Evolutionary conservation across 2,329 filamentous ascomycete species (phyloP), one percentile per base, ranked within the genome.

Genomic region (Mollisia scopiformis): DNA sequence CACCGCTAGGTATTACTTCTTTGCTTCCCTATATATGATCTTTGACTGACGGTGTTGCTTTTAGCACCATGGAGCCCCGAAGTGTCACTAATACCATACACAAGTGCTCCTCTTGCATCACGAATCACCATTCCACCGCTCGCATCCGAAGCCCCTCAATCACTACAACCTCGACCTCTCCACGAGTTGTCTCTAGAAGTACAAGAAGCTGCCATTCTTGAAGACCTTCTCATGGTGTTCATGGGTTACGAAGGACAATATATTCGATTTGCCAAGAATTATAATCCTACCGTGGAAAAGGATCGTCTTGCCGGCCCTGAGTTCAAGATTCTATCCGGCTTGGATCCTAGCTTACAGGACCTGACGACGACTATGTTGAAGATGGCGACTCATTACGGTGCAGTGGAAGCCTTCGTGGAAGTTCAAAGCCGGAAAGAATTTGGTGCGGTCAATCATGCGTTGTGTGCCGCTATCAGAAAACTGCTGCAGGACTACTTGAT

Each of bases 181-280:
- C 80, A 83, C 58, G 86, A 91, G 59, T 78, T 98, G 61, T 87
- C 88, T 0, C 79, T 96, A 28, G 90, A 96, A 66, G 85, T 85
- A 2, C 95, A 99, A 75, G 95, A 99, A 77, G 86, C 88, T 25
- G 90, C 87, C 8, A 89, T 99, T 50, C 81, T 98, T 46, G 93
- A 97, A 68, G 95, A 99, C 70, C 78, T 99, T 16, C 77, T 98
- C 35, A 97, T 94, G 73, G 93, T 96, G 5, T 96, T 98, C 70
- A 97, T 99, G 93, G 95, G 95, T 25, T 97, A 93, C 66, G 95
- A 99, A 76, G 95, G 95, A n/a, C 93, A 97, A 75, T 98, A 98
- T 73, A 91, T 99, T 63, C 90, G 92, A 58, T 98, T 92, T 73
- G 85, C 84, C 61, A 90, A 92, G 67, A 84, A 85, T 8, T 98